Conservation (phyloP, 2,329 filamentous ascomycete species). For the Stagonosporopsis cucurbitacearum region DNA sequence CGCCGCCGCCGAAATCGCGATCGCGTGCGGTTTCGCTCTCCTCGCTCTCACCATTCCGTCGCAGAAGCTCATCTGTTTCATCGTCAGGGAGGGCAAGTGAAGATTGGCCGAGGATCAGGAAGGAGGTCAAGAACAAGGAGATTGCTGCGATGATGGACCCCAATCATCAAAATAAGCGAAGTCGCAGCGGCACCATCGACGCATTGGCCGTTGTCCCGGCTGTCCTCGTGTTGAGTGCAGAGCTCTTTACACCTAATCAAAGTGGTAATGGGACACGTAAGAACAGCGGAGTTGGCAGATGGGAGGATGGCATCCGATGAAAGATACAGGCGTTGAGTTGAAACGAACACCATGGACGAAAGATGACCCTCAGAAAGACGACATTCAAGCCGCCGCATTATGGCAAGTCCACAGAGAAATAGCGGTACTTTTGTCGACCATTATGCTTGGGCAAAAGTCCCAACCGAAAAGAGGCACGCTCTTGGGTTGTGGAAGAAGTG, state of each 20-base stretch:
- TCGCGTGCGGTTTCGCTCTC: slow-evolving; percentile 33
- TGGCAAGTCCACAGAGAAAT: neutral
- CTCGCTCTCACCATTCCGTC: slow-evolving; percentile 34
- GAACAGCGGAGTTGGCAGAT: slow-evolving; percentile 29
- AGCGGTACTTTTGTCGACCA: neutral
- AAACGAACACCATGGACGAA: neutral
- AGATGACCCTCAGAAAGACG: neutral
- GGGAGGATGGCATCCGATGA: slow-evolving; percentile 36
- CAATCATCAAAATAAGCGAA: slow-evolving; percentile 26
- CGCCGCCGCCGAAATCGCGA: slow-evolving; percentile 17
- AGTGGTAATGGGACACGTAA: slow-evolving; percentile 20
- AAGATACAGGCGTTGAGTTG: neutral
- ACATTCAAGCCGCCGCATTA: neutral
- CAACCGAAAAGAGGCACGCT: too few relatives aligned
- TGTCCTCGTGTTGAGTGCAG: slow-evolving; percentile 43
- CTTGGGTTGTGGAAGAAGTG: too few relatives aligned
- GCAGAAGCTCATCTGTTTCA: slow-evolving; percentile 20
- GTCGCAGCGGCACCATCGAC: slow-evolving; percentile 36
- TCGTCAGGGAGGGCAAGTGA: slow-evolving; percentile 11
- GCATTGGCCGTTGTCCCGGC: slow-evolving; percentile 47
- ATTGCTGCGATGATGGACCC: slow-evolving; percentile 36
- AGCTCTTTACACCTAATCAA: slow-evolving; percentile 43
- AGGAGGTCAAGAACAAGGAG: slow-evolving; percentile 32
- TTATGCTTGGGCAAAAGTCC: too few relatives aligned
- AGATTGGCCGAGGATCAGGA: slow-evolving; percentile 30